Evolutionary conservation across 2,329 filamentous ascomycete genomes (phyloP), one percentile per base, ranked within the genome.

Genomic region (Colletotrichum gigasporum): DNA sequence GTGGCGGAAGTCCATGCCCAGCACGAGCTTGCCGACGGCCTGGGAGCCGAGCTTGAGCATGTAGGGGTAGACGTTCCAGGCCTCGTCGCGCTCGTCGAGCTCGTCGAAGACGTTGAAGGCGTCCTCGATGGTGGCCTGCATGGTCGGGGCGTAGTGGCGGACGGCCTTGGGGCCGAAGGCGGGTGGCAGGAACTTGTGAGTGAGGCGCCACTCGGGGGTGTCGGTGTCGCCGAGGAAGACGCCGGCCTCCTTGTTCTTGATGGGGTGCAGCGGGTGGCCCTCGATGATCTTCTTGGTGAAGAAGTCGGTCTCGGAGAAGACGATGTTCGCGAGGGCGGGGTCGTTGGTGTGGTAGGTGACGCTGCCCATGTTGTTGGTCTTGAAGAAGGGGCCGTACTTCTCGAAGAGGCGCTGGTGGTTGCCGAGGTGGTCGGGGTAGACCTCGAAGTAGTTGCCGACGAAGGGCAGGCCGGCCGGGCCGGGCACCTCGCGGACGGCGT

Each of bases 111-210:
- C 80, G 5, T 75, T 76, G 69, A 83, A 88, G 0, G 83, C 72
- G 16, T 82, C 76, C 67, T 87, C 81, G 2, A 86, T 79, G 0
- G 82, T 83, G 47, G 78, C 72, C 66, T 88, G 85, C 85, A 90
- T 89, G 0, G 79, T 81, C 0, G 87, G 85, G 0, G 85, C 81
- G 65, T 90, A 89, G 68, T 89, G 87, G 1, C 83, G 78, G 4
- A 90, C 85, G 0, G 87, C 87, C 69, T 87, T 88, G 30, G 87
- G 86, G 0, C 82, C 82, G 10, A 90, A 75, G 0, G 85, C 83
- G 0, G 87, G 86, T 0, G 87, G 85, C 1, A 90, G 68, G 72
- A 89, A 90, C 71, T 90, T 90, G 77, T 90, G 88, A 0, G 83
- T 81, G 0, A 81, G 69, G 22, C 73, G 71, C 82, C 83, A 87